Evolutionary conservation across 2,329 filamentous ascomycete genomes (phyloP), one percentile per base, ranked within the genome.

Genomic region (Neofusicoccum ribis): DNA sequence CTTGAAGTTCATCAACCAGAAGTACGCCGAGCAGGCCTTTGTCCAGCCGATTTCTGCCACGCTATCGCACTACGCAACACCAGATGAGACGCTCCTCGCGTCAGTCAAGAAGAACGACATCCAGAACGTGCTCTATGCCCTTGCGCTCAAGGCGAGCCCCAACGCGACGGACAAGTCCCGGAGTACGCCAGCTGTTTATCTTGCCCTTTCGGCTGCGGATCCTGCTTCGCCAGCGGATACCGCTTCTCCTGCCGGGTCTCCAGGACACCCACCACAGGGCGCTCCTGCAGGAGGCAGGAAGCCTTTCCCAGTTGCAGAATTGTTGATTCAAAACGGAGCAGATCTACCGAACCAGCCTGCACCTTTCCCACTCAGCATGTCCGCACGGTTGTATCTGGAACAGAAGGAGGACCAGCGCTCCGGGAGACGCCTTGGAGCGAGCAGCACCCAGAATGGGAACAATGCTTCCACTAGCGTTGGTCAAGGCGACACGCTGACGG

Each of bases 71-170:
- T 95, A 91, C 75, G 83, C 84, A 2, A 92, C 89, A 0, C 83
- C 94, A 0, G 93, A 98, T 67, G 95, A 99, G 72, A 93, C 91
- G 0, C 84, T 99, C 5, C 82, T 99, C 44, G 93, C 93, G 5
- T 93, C 91, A 9, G 93, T 98, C 76, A 99, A 98, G 83, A 92
- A 89, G 79, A 97, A 97, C 76, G 93, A 99, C 74, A 92, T 99
- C 64, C 91, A 95, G 73, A 91, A 93, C 68, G 93, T 97, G 27
- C 86, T 99, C 31, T 96, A 97, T 72, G 94, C 91, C 3, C 84
- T 99, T 52, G 92, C 95, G 1, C 84, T 97, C 37, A 86, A 86
- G 67, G 95, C 92, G 14, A 97, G 93, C 72, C 91, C 93, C 14
- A 99, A 99, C 72, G 86, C 89, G 3, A 83, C 88, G 5, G 95